phyloP scores from a whole-genome alignment of 345 rosid species.

The Eucalyptus polybractea region DNA sequence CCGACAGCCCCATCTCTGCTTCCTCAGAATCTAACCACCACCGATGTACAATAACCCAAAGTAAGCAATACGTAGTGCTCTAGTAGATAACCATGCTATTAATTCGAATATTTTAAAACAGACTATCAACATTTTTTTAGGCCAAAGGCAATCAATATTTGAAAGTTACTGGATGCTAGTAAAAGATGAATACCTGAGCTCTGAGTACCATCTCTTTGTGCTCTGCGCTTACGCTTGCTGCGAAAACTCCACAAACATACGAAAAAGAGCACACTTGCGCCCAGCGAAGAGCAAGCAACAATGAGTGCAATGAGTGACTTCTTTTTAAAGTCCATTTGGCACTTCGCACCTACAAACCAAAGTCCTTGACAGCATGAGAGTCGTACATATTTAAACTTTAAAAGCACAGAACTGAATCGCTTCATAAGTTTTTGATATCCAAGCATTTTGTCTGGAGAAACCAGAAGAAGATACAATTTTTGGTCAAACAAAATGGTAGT shows the following conservation, averaged over 20 bases:
- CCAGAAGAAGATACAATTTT: not conserved
- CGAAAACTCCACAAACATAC: conserved; percentile 39
- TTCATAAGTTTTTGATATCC: not conserved
- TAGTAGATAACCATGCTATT: not conserved
- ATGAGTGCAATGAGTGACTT: conserved; percentile 33
- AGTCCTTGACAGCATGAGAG: not conserved
- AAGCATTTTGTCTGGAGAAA: not conserved
- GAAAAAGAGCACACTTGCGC: conserved; percentile 19
- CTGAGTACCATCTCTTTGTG: conserved; percentile 15
- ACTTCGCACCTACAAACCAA: conserved; percentile 3
- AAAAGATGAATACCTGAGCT: conserved; percentile 31
- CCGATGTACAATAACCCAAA: not conserved
- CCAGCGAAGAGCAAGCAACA: conserved; percentile 46
- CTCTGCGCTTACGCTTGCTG: conserved; percentile 26
- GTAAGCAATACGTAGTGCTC: not conserved
- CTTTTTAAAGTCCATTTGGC: conserved; percentile 19
- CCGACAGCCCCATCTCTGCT: conserved; percentile 31
- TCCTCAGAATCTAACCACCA: conserved; percentile 15
- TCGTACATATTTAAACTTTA: not conserved
- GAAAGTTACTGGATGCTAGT: not conserved
- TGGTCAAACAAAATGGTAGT: not conserved
- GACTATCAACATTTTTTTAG: not conserved
- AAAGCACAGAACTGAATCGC: not conserved
- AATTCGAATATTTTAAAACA: not conserved
- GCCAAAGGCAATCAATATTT: not conserved